Percentiles rank a stretch among this genome's conserved stretches.
Evolutionary conservation across 2,329 filamentous ascomycete genomes (phyloP).

Genomic region (Zelopaecilomyces penicillatus): DNA sequence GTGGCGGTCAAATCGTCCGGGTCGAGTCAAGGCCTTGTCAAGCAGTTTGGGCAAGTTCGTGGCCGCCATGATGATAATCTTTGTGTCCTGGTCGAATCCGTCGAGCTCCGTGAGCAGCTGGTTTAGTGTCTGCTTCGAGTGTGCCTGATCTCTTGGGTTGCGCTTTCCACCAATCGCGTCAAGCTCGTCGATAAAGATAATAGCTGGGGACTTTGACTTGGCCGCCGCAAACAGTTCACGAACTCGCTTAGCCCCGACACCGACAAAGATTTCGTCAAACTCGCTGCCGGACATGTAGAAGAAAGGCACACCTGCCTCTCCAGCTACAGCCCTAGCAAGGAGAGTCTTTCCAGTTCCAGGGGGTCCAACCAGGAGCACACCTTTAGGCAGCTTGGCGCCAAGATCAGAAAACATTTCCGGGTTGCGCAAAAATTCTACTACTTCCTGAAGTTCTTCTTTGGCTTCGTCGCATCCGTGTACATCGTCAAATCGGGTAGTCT

Average conservation of each 20-base stretch:
- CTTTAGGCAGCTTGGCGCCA: slow-evolving; percentile 93
- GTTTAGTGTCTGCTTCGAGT: slow-evolving; percentile 95
- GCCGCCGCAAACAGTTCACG: slow-evolving; percentile 84
- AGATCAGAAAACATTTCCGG: slow-evolving; percentile 89
- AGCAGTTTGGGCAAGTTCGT: slow-evolving; percentile 94
- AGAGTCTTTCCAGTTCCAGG: slow-evolving; percentile 97
- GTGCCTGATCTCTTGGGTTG: slow-evolving; percentile 85
- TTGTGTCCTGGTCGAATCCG: slow-evolving; percentile 89
- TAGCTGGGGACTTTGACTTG: slow-evolving; percentile 77
- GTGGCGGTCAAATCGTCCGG: slow-evolving; percentile 91
- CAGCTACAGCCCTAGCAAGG: slow-evolving; percentile 87
- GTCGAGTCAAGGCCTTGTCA: slow-evolving; percentile 88
- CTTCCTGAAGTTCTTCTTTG: slow-evolving; percentile 93
- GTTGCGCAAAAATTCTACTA: slow-evolving; percentile 92
- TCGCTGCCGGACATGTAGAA: slow-evolving; percentile 99
- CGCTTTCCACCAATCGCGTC: slow-evolving; percentile 92
- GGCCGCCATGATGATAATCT: slow-evolving; percentile 90
- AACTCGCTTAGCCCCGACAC: slow-evolving; percentile 92
- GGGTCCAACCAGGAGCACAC: slow-evolving; percentile 87
- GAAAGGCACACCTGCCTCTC: slow-evolving; percentile 95
- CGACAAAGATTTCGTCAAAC: slow-evolving; percentile 97
- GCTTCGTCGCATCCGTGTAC: slow-evolving; percentile 97
- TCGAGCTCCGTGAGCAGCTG: slow-evolving; percentile 95
- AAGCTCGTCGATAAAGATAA: slow-evolving; percentile 92
- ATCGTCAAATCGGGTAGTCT: slow-evolving; percentile 83